A percentile compares a stretch with the other conserved stretches of the same genome.
Evolutionary conservation across 1,139 yeast species (phyloP).

Genomic region (Sugiyamaella japonica): DNA sequence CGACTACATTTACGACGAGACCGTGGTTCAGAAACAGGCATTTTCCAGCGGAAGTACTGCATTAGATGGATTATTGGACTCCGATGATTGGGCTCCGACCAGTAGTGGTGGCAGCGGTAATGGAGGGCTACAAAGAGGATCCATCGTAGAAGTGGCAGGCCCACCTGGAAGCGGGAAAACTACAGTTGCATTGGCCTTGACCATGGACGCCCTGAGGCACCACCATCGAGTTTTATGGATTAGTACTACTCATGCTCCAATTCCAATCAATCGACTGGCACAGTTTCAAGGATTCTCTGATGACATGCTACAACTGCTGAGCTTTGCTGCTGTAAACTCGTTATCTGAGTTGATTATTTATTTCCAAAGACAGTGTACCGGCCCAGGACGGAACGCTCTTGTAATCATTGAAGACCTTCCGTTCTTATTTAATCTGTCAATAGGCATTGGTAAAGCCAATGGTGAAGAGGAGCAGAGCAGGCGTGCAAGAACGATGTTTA

Average conservation of each 20-base stretch:
- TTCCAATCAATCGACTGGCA: conserved; percentile 21
- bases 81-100: no score
- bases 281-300: conserved; percentile 14
- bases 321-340: conserved; percentile 15
- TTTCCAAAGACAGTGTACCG: conserved; percentile 3
- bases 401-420: conserved; percentile 14
- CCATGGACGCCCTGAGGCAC: conserved; percentile 53
- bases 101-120: background rate
- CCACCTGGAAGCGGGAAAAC: conserved; percentile 94
- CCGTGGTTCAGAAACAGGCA: background rate
- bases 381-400: background rate
- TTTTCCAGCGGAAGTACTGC: conserved; percentile 8
- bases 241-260: conserved; percentile 17
- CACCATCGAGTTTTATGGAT: conserved; percentile 28
- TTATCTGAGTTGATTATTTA: conserved; percentile 21
- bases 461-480: background rate
- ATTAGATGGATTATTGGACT: conserved; percentile 3
- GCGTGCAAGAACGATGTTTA: background rate
- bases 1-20: conserved; percentile 5
- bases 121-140: conserved; percentile 20
- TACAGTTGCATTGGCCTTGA: conserved; percentile 75
- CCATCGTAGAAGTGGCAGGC: conserved; percentile 45
- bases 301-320: conserved; percentile 15
- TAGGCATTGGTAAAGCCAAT: background rate
- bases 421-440: conserved; percentile 5